Evolutionary conservation across 1,139 yeast genomes (phyloP).

Genomic region (Blastobotrys capitulatus): DNA sequence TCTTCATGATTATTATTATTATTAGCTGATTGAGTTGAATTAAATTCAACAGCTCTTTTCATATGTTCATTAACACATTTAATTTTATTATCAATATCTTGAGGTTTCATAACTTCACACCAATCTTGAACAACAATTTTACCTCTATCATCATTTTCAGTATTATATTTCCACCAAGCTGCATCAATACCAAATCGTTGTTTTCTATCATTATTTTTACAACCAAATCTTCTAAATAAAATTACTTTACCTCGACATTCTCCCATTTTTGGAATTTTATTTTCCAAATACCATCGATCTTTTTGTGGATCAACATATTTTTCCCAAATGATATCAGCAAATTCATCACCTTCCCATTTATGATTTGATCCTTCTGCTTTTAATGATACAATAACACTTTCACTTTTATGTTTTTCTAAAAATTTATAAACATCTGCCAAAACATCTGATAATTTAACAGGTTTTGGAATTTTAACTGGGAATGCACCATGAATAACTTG

Average conservation of each 20-base stretch:
- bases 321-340: constrained; percentile 60
- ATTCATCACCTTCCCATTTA: constrained; percentile 62
- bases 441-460: constrained; percentile 45
- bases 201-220: constrained; percentile 37
- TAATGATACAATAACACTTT: constrained; percentile 60
- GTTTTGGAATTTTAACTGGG: constrained; percentile 61
- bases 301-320: constrained; percentile 46
- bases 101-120: constrained; percentile 53
- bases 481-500: constrained; percentile 73
- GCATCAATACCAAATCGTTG: constrained; percentile 62
- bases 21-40: constrained; percentile 37
- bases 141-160: constrained; percentile 62
- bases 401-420: constrained; percentile 48
- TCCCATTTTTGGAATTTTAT: constrained; percentile 52
- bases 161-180: constrained; percentile 60
- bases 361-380: constrained; percentile 69
- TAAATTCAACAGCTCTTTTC: constrained; percentile 49
- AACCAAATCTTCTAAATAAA: constrained; percentile 68
- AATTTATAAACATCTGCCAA: constrained; percentile 57
- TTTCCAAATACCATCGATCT: constrained; percentile 57
- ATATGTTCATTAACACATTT: constrained; percentile 54
- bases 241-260: constrained; percentile 64
- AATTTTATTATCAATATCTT: constrained; percentile 55
- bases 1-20: constrained; percentile 24
- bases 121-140: constrained; percentile 64